A percentile compares a stretch with the other conserved stretches of the same genome.
phyloP scores from a whole-genome alignment of 2,329 filamentous ascomycete genomes.

The Chaetomiaceae sp. region DNA sequence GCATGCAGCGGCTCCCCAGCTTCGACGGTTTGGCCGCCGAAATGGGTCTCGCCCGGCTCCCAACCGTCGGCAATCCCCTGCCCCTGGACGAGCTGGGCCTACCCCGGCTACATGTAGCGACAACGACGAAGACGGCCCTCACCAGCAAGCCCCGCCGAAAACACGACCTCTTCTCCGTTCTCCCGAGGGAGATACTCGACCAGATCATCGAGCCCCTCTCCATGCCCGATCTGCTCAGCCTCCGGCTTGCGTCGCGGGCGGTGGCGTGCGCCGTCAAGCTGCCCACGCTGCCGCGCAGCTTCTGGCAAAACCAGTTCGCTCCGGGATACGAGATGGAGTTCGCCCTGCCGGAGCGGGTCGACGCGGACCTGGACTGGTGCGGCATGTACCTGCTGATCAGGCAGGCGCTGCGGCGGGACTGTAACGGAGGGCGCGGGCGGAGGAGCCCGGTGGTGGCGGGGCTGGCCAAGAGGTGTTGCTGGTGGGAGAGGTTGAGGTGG shows the following conservation, averaged over 20 bases:
- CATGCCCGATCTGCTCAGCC: constrained; percentile 2
- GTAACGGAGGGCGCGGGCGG: neutral
- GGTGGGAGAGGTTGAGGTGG: constrained; percentile 13
- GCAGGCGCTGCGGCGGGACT: neutral
- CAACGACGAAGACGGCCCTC: neutral
- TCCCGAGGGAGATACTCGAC: constrained; percentile 6
- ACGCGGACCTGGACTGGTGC: constrained; percentile 6
- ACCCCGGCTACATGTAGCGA: neutral
- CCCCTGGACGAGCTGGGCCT: constrained; percentile 1
- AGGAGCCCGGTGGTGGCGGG: neutral
- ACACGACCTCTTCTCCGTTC: constrained; percentile 5
- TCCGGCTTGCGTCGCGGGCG: constrained; percentile 9
- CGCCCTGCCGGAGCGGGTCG: constrained; percentile 2
- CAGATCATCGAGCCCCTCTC: neutral
- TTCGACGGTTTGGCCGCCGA: constrained; percentile 3
- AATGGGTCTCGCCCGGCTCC: neutral
- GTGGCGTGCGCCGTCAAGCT: neutral
- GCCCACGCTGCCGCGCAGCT: neutral
- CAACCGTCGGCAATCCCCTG: neutral
- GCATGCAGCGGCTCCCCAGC: neutral
- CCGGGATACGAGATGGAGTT: constrained; percentile 15
- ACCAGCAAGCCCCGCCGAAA: neutral
- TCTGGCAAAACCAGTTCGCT: constrained; percentile 17
- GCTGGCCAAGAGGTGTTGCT: constrained; percentile 12
- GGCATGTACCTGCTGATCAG: constrained; percentile 11